Evolutionary conservation across 257 asterid species (phyloP).

Genomic region (Rehmannia glutinosa): DNA sequence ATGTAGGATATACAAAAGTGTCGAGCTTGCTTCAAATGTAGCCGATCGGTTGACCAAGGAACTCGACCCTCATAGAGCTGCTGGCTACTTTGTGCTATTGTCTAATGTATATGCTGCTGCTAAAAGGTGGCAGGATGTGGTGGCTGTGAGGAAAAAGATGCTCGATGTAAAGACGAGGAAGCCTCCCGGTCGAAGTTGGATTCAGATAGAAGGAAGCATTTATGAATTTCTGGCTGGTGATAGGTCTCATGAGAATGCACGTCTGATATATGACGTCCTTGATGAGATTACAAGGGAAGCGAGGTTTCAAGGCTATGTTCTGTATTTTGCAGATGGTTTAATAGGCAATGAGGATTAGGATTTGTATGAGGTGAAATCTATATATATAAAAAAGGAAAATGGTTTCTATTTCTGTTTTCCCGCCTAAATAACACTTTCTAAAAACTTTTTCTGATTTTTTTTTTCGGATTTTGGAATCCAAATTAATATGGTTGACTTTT

Average conservation of each 20-base stretch:
- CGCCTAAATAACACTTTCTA: too few species aligned
- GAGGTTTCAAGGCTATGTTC: constrained; percentile 21
- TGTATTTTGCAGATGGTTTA: constrained; percentile 4
- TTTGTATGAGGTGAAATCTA: too few species aligned
- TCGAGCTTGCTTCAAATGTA: constrained; percentile 53
- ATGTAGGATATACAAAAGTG: constrained; percentile 58
- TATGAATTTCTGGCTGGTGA: constrained; percentile 52
- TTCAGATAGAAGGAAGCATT: constrained; percentile 46
- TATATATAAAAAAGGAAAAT: too few species aligned
- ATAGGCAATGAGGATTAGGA: neutral
- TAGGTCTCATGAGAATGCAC: constrained; percentile 34
- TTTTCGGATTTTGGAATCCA: too few species aligned
- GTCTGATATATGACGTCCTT: constrained; percentile 38
- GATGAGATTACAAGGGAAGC: constrained; percentile 37
- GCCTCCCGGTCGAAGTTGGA: constrained; percentile 74
- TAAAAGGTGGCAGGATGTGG: constrained; percentile 69
- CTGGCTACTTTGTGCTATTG: constrained; percentile 61
- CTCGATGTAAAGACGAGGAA: constrained; percentile 37
- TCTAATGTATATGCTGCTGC: constrained; percentile 61
- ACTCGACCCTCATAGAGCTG: constrained; percentile 45
- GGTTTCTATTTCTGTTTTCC: too few species aligned
- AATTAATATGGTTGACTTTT: too few species aligned
- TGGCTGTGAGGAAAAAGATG: constrained; percentile 46
- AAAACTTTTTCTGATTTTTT: too few species aligned
- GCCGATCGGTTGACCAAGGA: constrained; percentile 40